Conservation (phyloP, 495 filamentous ascomycete genomes). For the Aspergillus sclerotiicarbonarius region DNA sequence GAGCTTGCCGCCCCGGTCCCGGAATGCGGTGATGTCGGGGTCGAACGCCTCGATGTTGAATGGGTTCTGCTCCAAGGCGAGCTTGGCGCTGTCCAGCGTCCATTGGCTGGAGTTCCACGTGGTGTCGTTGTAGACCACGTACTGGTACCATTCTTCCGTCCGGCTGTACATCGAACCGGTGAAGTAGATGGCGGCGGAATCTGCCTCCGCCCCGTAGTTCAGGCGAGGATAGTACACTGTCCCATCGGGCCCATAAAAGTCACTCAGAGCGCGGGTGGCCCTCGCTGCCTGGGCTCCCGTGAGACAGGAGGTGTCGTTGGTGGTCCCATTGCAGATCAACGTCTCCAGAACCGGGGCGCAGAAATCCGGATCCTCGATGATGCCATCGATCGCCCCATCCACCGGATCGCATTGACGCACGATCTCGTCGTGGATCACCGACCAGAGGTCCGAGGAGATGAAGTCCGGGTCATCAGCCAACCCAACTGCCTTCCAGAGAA, state of each 20-base stretch:
- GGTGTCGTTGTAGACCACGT: conserved; percentile 53
- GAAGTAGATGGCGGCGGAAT: conserved; percentile 32
- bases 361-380: conserved; percentile 59
- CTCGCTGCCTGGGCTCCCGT: conserved; percentile 55
- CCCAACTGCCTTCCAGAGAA: conserved; percentile 51
- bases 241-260: conserved; percentile 50
- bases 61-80: conserved; percentile 41
- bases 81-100: conserved; percentile 38
- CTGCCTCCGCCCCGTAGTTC: conserved; percentile 43
- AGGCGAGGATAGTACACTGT: conserved; percentile 56
- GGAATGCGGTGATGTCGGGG: conserved; percentile 44
- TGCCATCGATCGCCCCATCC: conserved; percentile 62
- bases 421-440: conserved; percentile 54
- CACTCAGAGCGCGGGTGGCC: conserved; percentile 51
- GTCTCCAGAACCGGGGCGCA: conserved; percentile 55
- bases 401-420: conserved; percentile 62
- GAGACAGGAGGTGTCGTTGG: conserved; percentile 47
- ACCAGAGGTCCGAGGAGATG: conserved; percentile 50
- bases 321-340: conserved; percentile 47
- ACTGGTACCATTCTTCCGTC: conserved; percentile 49
- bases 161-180: conserved; percentile 39
- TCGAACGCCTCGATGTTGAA: conserved; percentile 51
- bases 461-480: conserved; percentile 45
- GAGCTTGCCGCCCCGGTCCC: conserved; percentile 45
- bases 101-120: conserved; percentile 44